Conservation (phyloP, 1,284 basidiomycete genomes). For the Phylloboletellus chloephorus region DNA sequence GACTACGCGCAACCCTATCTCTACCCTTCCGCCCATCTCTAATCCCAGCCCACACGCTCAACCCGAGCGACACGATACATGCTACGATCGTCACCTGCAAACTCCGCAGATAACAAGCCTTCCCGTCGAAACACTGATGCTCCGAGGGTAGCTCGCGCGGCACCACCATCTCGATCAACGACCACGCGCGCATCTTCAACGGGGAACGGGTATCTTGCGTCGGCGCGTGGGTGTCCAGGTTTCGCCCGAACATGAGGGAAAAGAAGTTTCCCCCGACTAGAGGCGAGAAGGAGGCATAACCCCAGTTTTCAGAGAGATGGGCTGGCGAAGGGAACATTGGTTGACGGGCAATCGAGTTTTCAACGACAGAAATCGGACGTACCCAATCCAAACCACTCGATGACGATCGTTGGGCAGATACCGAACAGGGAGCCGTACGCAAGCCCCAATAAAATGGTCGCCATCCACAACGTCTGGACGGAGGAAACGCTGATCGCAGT, state of each 20-base stretch:
- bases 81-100: conserved; percentile 42
- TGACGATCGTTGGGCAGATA: conserved; percentile 66
- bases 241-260: conserved; percentile 76
- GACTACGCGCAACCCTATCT: neutral
- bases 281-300: conserved; percentile 71
- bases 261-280: conserved; percentile 81
- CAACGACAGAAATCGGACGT: conserved; percentile 23
- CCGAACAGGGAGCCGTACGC: conserved; percentile 81
- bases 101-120: conserved; percentile 43
- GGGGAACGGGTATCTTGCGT: conserved; percentile 5
- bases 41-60: conserved; percentile 41
- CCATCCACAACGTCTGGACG: conserved; percentile 66
- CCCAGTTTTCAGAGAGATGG: conserved; percentile 84
- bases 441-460: conserved; percentile 67
- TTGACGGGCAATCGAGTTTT: neutral
- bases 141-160: conserved; percentile 29
- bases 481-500: conserved; percentile 53
- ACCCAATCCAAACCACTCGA: conserved; percentile 87
- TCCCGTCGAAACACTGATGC: conserved; percentile 43
- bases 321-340: conserved; percentile 31
- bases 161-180: neutral
- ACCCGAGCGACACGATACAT: conserved; percentile 39
- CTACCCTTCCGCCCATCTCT: conserved; percentile 31
- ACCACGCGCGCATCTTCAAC: conserved; percentile 2
- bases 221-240: conserved; percentile 66